phyloP scores from a whole-genome alignment of 148 eudicot species.

The Fagopyrum esculentum region DNA sequence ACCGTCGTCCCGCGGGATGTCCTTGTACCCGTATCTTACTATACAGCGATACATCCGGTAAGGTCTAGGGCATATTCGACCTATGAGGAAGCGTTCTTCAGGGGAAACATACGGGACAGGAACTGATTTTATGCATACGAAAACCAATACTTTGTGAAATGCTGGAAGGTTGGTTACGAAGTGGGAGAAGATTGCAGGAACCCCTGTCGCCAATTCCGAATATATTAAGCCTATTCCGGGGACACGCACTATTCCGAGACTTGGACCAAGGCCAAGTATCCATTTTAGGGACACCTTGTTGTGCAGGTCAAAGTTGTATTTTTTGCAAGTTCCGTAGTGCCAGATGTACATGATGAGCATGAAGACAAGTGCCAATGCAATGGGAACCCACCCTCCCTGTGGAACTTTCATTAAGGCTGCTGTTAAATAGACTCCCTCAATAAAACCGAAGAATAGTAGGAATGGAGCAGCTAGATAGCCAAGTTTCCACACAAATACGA shows the following conservation, averaged over 20 bases:
- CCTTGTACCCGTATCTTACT: constrained; percentile 84
- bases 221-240: constrained; percentile 89
- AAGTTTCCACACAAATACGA: constrained; percentile 66
- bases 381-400: constrained; percentile 97
- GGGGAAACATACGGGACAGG: constrained; percentile 81
- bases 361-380: constrained; percentile 57
- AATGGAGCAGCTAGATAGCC: constrained; percentile 47
- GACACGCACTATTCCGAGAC: constrained; percentile 93
- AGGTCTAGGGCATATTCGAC: constrained; percentile 88
- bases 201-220: constrained; percentile 90
- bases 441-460: constrained; percentile 56
- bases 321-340: constrained; percentile 88
- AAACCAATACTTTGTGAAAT: constrained; percentile 75
- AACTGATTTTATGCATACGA: constrained; percentile 84
- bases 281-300: constrained; percentile 89
- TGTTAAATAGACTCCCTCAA: constrained; percentile 65
- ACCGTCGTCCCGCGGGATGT: constrained; percentile 69
- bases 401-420: constrained; percentile 73
- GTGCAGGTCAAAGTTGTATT: constrained; percentile 87
- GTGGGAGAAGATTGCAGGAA: constrained; percentile 91
- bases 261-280: constrained; percentile 92
- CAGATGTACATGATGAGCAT: constrained; percentile 71
- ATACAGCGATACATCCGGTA: constrained; percentile 95
- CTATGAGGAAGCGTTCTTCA: constrained; percentile 86
- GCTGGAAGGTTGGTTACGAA: constrained; percentile 96